A percentile compares a stretch with the other conserved stretches of the same genome.
phyloP scores from a whole-genome alignment of 148 eudicot species.

The Linanthus parryae region DNA sequence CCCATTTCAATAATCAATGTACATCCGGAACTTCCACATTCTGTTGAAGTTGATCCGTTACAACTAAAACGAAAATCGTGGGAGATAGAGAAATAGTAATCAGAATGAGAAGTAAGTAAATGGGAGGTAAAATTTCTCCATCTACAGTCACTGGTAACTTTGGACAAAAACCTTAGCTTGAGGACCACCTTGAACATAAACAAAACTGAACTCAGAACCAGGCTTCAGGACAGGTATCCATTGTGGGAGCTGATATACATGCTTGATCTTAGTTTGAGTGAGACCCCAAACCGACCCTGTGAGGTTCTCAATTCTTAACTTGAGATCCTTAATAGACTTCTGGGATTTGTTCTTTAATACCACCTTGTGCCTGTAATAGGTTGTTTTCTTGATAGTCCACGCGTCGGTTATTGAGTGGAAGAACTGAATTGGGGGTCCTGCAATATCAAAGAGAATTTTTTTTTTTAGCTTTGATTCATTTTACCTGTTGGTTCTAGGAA shows the following conservation, averaged over 20 bases:
- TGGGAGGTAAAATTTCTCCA: background rate
- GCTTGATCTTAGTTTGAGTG: constrained; percentile 32
- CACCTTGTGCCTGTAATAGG: constrained; percentile 62
- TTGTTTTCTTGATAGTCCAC: constrained; percentile 43
- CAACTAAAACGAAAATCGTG: background rate
- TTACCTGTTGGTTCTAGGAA: too few relatives aligned
- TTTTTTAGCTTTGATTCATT: too few relatives aligned
- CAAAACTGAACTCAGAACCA: constrained; percentile 49
- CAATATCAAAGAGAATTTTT: too few relatives aligned
- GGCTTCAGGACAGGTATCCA: constrained; percentile 40
- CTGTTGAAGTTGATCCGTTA: too few relatives aligned
- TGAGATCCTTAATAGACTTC: constrained; percentile 48
- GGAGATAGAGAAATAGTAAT: background rate
- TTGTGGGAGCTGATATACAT: constrained; percentile 39
- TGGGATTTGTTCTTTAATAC: constrained; percentile 52
- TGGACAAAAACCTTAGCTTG: constrained; percentile 61
- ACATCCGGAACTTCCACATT: too few relatives aligned
- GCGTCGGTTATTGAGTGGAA: constrained; percentile 55
- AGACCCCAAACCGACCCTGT: constrained; percentile 66
- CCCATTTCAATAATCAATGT: too few relatives aligned
- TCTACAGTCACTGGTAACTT: constrained; percentile 41
- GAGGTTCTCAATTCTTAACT: constrained; percentile 56
- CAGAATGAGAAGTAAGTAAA: background rate
- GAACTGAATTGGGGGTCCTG: constrained; percentile 50
- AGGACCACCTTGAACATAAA: constrained; percentile 84